phyloP scores from a whole-genome alignment of 2,329 filamentous ascomycete genomes.

The Ascocoryne sarcoides region DNA sequence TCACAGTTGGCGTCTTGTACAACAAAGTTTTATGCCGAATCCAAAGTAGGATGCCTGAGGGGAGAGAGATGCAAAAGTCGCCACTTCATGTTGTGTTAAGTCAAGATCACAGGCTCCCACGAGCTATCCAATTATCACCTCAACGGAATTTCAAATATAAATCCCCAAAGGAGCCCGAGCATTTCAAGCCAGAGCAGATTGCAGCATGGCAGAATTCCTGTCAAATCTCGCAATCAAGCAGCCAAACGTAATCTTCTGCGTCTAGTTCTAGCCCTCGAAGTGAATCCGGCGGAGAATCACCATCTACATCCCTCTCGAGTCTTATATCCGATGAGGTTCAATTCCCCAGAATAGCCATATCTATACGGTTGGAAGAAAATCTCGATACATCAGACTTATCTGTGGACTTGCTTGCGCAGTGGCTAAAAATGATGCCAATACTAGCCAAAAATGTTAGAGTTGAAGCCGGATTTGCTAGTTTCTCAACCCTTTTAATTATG shows the following conservation, averaged over 20 bases:
- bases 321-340: conserved; percentile 7
- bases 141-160: no score
- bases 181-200: not conserved
- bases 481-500: conserved; percentile 11
- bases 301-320: conserved; percentile 9
- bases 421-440: conserved; percentile 7
- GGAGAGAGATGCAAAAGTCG: not conserved
- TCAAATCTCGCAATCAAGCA: not conserved
- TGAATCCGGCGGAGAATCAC: not conserved
- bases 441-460: conserved; percentile 8
- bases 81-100: not conserved
- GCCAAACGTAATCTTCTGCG: not conserved
- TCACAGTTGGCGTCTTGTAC: conserved; percentile 9
- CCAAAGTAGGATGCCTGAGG: conserved; percentile 8
- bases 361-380: not conserved
- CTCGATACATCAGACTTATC: conserved; percentile 4
- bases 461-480: conserved; percentile 13
- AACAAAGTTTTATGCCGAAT: conserved; percentile 8
- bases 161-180: no score
- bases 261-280: no score
- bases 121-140: conserved; percentile 15
- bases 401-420: conserved; percentile 9
- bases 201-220: conserved; percentile 8
- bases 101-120: conserved; percentile 5
- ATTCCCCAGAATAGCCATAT: not conserved